Evolutionary conservation across 2,329 filamentous ascomycete genomes (phyloP), one percentile per base, ranked within the genome.

Genomic region (Cladobotryum mycophilum): DNA sequence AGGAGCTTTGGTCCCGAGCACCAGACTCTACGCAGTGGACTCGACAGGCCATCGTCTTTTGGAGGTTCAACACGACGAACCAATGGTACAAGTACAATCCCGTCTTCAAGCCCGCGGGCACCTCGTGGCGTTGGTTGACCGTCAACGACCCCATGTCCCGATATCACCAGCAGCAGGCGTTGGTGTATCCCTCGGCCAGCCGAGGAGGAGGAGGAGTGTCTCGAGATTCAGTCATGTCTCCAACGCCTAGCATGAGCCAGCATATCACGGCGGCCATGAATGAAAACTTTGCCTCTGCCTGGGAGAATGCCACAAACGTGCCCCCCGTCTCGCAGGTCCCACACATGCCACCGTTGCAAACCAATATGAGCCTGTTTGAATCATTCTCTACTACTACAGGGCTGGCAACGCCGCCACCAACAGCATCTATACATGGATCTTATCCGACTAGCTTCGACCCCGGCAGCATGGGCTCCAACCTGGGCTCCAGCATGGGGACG

Each of bases 51-150:
- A 76, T 84, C 51, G 72, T 85, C 49, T 72, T 85, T 36, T 85
- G 82, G 82, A 80, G 80, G 2, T 85, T 85, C 63, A 71, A 70
- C 62, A 71, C 69, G 11, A 71, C 74, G 65, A 67, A 79, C 73
- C 57, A 72, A 69, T 79, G 76, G 67, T 71, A 72, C 67, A 73
- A 72, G 64, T 71, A 71, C 57, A 69, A 70, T 54, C 71, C 70
- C 2, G 69, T 73, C 30, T 76, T 75, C 52, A 76, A 78, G 51
- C 71, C 74, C 3, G 71, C 76, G 1, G 76, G 76, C 14, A 81
- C 80, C 2, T 76, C 73, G 36, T 85, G 81, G 82, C 72, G 79
- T 20, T 84, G 82, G 70, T 65, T 85, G 51, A 81, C 78, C 11
- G 75, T 81, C 49, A 72, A 82, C 51, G 79, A 82, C 58, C 79